These are phyloP conservation scores for Actinomucor elegans DNA, from an alignment of 371 early-diverging fungal species.

Conservation along the genomic window DNA sequence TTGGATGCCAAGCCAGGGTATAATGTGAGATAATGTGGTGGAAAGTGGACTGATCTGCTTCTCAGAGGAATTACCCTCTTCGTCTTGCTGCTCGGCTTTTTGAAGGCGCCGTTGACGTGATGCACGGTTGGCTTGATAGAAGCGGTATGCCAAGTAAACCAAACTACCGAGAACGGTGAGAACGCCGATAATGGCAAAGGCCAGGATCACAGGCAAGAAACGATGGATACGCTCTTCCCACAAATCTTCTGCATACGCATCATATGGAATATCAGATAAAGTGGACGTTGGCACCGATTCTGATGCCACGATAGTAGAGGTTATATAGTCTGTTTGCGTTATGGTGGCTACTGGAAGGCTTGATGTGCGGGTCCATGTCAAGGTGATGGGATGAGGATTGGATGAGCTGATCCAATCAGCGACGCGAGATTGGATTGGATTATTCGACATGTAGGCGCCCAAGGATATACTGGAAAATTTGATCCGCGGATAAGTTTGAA, in stretches of 20 bases:
- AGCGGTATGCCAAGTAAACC: slow-evolving; percentile 26
- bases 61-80: neutral
- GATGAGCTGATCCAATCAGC: neutral
- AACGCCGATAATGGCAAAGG: slow-evolving; percentile 42
- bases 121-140: slow-evolving; percentile 12
- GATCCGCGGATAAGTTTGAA: too few relatives aligned
- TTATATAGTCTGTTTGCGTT: slow-evolving; percentile 11
- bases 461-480: too few relatives aligned
- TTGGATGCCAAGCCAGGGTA: slow-evolving; percentile 18
- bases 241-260: neutral
- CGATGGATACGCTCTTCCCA: slow-evolving; percentile 14
- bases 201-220: slow-evolving; percentile 28
- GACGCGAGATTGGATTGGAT: neutral
- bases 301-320: slow-evolving; percentile 1
- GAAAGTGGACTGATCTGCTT: slow-evolving; percentile 1
- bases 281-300: neutral
- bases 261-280: neutral
- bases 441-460: slow-evolving; percentile 7
- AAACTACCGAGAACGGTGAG: slow-evolving; percentile 20
- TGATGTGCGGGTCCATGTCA: neutral
- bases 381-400: neutral
- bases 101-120: neutral
- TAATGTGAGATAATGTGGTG: slow-evolving; percentile 4
- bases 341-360: slow-evolving; percentile 3
- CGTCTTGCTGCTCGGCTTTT: neutral